phyloP scores from a whole-genome alignment of 768 basidiomycete genomes.

The Punctularia strigosozonata region DNA sequence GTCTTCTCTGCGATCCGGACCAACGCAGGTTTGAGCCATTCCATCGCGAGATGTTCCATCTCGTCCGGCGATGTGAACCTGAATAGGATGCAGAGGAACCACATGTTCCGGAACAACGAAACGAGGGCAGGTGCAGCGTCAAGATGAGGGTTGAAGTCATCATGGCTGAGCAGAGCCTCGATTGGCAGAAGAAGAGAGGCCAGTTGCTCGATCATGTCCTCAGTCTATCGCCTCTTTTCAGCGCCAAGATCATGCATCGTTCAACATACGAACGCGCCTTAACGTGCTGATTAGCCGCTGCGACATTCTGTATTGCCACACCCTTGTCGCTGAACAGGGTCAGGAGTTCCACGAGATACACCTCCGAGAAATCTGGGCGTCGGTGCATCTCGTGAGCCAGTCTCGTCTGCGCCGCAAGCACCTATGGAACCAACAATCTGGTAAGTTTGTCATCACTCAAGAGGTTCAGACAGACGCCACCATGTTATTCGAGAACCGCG shows the following conservation, averaged over 20 bases:
- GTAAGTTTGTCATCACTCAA: background rate
- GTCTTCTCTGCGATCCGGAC: constrained; percentile 77
- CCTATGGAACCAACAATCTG: constrained; percentile 25
- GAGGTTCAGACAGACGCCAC: constrained; percentile 21
- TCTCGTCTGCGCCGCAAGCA: constrained; percentile 84
- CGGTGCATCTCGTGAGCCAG: constrained; percentile 69
- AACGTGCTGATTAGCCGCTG: constrained; percentile 48
- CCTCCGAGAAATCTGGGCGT: constrained; percentile 66
- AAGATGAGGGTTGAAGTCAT: constrained; percentile 50
- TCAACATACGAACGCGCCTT: constrained; percentile 46
- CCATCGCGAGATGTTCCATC: constrained; percentile 52
- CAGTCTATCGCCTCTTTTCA: constrained; percentile 33
- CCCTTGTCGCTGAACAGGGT: constrained; percentile 86
- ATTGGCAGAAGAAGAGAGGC: constrained; percentile 85
- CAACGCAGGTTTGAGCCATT: constrained; percentile 70
- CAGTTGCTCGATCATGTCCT: constrained; percentile 79
- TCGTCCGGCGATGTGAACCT: constrained; percentile 51
- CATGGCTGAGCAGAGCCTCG: constrained; percentile 70
- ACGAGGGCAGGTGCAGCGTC: constrained; percentile 48
- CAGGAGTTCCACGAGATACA: constrained; percentile 77
- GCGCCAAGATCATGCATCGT: too few relatives aligned
- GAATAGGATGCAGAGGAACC: constrained; percentile 88
- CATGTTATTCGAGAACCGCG: constrained; percentile 83
- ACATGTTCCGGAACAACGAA: constrained; percentile 80
- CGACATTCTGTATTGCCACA: constrained; percentile 76